Conservation (phyloP, 257 asterid species). For the Solanum arcanum region DNA sequence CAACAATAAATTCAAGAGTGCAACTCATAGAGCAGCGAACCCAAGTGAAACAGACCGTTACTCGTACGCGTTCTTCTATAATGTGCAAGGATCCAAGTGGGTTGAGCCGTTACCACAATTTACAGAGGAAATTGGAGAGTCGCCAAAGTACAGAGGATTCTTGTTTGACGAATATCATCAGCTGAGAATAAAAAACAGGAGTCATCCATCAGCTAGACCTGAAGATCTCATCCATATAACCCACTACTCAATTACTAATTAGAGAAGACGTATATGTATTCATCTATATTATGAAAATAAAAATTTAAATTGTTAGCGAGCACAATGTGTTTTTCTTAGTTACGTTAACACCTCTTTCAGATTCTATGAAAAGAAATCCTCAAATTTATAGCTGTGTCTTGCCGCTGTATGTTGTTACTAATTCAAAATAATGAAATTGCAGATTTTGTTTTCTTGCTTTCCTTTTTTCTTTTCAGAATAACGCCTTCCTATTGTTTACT, state of each 20-base stretch:
- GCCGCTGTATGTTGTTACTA: background rate
- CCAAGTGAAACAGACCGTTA: slow-evolving; percentile 18
- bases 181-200: slow-evolving; percentile 29
- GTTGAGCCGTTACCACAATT: slow-evolving; percentile 42
- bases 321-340: background rate
- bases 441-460: background rate
- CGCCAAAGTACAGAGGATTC: slow-evolving; percentile 35
- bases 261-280: background rate
- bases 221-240: background rate
- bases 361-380: background rate
- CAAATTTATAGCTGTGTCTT: background rate
- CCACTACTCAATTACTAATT: background rate
- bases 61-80: slow-evolving; percentile 28
- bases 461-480: background rate
- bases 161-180: slow-evolving; percentile 20
- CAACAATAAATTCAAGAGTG: slow-evolving; percentile 38
- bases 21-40: slow-evolving; percentile 39
- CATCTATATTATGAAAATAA: background rate
- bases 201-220: slow-evolving; percentile 28
- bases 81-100: slow-evolving; percentile 30
- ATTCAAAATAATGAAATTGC: background rate
- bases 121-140: slow-evolving; percentile 21
- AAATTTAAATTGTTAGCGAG: too few species aligned
- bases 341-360: background rate
- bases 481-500: background rate